phyloP scores from a whole-genome alignment of 2,329 filamentous ascomycete species.

The Cladosporium sp. region DNA sequence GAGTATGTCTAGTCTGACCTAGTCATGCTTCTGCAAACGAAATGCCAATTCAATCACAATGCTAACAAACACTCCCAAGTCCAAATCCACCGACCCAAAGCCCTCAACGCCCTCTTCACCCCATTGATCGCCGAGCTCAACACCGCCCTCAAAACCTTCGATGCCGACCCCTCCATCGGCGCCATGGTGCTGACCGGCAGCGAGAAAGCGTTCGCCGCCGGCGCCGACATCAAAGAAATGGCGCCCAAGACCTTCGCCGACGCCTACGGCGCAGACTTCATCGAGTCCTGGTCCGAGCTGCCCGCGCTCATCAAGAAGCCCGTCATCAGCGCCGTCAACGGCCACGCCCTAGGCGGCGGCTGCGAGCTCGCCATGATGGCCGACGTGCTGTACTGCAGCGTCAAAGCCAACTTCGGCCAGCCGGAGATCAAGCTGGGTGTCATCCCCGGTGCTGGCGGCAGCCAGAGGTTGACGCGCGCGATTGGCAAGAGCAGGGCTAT shows the following conservation, averaged over 20 bases:
- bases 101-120: slow-evolving; percentile 89
- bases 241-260: slow-evolving; percentile 83
- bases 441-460: slow-evolving; percentile 89
- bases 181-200: slow-evolving; percentile 87
- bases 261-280: slow-evolving; percentile 89
- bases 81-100: slow-evolving; percentile 90
- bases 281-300: slow-evolving; percentile 89
- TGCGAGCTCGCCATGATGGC: slow-evolving; percentile 98
- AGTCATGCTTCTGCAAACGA: slow-evolving; percentile 1
- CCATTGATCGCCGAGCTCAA: slow-evolving; percentile 91
- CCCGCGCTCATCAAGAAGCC: slow-evolving; percentile 87
- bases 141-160: slow-evolving; percentile 70
- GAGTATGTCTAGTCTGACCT: slow-evolving; percentile 58
- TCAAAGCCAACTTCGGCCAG: slow-evolving; percentile 87
- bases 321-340: slow-evolving; percentile 89
- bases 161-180: slow-evolving; percentile 67
- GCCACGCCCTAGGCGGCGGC: slow-evolving; percentile 90
- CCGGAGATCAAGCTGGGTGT: slow-evolving; percentile 95
- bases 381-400: slow-evolving; percentile 89
- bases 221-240: slow-evolving; percentile 99
- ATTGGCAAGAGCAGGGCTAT: slow-evolving; percentile 74
- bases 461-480: slow-evolving; percentile 79
- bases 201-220: slow-evolving; percentile 87
- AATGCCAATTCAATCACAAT: not conserved
- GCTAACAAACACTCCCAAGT: slow-evolving; percentile 58